These are phyloP conservation scores for Arctium minus DNA, from an alignment of 129 eudicot species.

Conservation along the genomic window DNA sequence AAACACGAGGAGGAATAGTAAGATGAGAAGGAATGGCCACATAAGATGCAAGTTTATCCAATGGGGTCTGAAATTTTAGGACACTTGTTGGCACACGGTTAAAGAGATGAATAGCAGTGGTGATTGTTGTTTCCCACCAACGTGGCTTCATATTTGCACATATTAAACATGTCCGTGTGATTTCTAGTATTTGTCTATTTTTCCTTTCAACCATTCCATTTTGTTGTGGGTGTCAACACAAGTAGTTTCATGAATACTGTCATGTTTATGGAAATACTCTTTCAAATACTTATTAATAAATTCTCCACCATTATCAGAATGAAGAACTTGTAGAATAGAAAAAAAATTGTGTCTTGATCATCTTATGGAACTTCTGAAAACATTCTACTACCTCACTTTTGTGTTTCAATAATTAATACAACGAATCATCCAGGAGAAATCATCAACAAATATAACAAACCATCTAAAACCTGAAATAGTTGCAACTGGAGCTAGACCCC, in stretches of 20 bases:
- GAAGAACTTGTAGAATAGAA: background rate
- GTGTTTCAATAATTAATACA: background rate
- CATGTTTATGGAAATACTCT: background rate
- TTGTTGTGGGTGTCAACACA: background rate
- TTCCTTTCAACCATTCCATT: background rate
- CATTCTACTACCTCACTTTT: background rate
- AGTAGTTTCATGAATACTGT: background rate
- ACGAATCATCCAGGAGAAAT: constrained; percentile 5
- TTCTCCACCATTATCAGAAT: background rate
- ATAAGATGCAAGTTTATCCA: background rate
- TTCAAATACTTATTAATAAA: background rate
- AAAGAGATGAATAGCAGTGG: background rate
- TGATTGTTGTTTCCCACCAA: background rate
- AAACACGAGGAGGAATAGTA: background rate
- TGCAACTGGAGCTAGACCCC: background rate
- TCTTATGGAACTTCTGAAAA: background rate
- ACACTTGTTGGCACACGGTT: background rate
- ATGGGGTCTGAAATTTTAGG: background rate
- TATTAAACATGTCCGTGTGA: background rate
- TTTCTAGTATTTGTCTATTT: background rate
- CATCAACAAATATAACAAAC: constrained; percentile 12
- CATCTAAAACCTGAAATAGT: background rate
- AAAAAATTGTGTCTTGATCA: background rate
- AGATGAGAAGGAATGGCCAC: background rate
- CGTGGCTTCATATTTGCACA: background rate